Evolutionary conservation across 2,329 filamentous ascomycete genomes (phyloP).

Genomic region (Pezicula carpinea): DNA sequence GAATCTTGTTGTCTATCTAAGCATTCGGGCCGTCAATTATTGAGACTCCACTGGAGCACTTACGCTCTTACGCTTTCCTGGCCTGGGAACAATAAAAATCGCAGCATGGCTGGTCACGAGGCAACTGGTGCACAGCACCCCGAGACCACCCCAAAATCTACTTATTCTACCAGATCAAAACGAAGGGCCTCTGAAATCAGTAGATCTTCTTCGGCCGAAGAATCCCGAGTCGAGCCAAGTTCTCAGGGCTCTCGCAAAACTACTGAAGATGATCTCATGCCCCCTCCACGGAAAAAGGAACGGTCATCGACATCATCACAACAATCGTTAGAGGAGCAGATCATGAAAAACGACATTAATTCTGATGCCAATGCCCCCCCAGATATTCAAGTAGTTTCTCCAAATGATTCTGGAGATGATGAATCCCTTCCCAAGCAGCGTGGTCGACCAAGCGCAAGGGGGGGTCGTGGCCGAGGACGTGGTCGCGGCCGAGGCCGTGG

Average conservation of each 20-base stretch:
- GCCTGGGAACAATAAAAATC: too few relatives aligned
- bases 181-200: slow-evolving; percentile 19
- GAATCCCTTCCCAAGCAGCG: slow-evolving; percentile 2
- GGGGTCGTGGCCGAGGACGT: slow-evolving; percentile 19
- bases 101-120: slow-evolving; percentile 5
- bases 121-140: neutral
- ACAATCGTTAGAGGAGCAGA: slow-evolving; percentile 1
- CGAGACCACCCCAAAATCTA: slow-evolving; percentile 3
- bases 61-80: too few relatives aligned
- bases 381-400: slow-evolving; percentile 7
- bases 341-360: slow-evolving; percentile 1
- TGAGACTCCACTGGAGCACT: too few relatives aligned
- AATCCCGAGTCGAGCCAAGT: slow-evolving; percentile 9
- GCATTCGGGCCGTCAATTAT: too few relatives aligned
- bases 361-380: slow-evolving; percentile 3
- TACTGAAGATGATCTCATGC: slow-evolving; percentile 11
- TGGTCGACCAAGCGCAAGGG: slow-evolving; percentile 4
- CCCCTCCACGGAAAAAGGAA: slow-evolving; percentile 14
- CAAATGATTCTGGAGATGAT: slow-evolving; percentile 9
- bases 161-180: slow-evolving; percentile 12
- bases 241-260: slow-evolving; percentile 9
- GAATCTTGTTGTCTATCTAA: slow-evolving; percentile 3
- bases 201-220: slow-evolving; percentile 7
- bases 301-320: neutral
- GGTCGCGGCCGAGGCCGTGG: slow-evolving; percentile 15